Base-by-base conservation (phyloP, 2,329 filamentous ascomycete genomes). In the Exophiala sideris region DNA sequence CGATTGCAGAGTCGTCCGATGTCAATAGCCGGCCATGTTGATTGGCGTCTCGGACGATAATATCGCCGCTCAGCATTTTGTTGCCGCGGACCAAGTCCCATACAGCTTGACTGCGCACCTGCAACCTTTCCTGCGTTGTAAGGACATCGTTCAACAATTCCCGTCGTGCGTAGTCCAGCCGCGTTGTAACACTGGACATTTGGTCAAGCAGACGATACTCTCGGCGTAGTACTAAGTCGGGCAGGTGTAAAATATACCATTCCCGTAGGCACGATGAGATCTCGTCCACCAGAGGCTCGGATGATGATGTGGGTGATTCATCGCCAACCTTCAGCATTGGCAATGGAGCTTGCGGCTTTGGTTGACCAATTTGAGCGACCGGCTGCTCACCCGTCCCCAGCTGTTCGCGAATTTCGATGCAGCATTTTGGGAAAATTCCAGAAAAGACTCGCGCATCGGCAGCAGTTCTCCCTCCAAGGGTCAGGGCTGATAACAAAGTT, bases 241-340 rank as follows among this genome's bases (percentile, higher is more conserved):
- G 95, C 12, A 99, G 79, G 67, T 96, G 95, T 14, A 91, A 96
- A 16, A 94, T 95, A 73, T 99, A 92, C 95, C 94, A 99, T 79
- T 99, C 94, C 64, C 94, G 84, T 59, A 99, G 75, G 69, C 94
- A 99, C 3, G 91, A 96, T 11, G 94, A 91, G 64, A 99, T 97
- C 71, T 99, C 94, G 71, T 99, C 94, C 20, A 99, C 91, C 57
- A 99, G 73, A 2, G 94, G 94, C 69, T 99, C 95, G 7, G 88
- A 85, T 12, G 83, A 79, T 5, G 91, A 96, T 0, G 90, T 95
- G 1, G 91, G 89, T 1, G 91, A 96, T 75, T 99, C 94, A 67
- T 99, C 94, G 54, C 94, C 94, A 68, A 99, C 92, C 71, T 96
- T 96, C 49, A 99, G 80, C 88, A 97, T 94, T 3, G 94, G 94